These are phyloP conservation scores for Fusarium floridanum DNA, from an alignment of 2,329 filamentous ascomycete genomes.

Conservation along the genomic window DNA sequence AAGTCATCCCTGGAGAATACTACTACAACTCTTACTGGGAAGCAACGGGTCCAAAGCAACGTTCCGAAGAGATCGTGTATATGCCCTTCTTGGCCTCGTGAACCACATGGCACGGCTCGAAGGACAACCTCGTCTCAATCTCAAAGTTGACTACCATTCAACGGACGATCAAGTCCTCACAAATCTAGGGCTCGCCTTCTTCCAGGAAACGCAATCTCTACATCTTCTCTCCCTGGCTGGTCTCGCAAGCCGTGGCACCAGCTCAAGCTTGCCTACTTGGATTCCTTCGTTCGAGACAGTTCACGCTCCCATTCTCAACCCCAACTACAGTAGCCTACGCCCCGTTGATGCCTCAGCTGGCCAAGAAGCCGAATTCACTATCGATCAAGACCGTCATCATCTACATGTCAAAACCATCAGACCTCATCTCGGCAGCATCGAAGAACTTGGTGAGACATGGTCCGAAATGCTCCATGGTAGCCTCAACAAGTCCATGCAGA, in stretches of 20 bases:
- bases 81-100: constrained; percentile 42
- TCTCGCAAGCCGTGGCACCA: constrained; percentile 21
- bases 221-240: constrained; percentile 40
- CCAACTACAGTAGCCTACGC: constrained; percentile 20
- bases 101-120: constrained; percentile 34
- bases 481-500: constrained; percentile 30
- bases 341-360: constrained; percentile 19
- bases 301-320: constrained; percentile 29
- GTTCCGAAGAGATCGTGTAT: constrained; percentile 38
- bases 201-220: constrained; percentile 32
- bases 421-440: constrained; percentile 36
- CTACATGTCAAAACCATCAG: constrained; percentile 31
- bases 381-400: constrained; percentile 12
- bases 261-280: constrained; percentile 33
- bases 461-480: constrained; percentile 15
- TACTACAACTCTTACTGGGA: constrained; percentile 32
- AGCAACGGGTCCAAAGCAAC: constrained; percentile 40
- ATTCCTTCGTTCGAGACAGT: constrained; percentile 40
- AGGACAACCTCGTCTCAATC: constrained; percentile 15
- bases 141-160: constrained; percentile 37
- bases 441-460: constrained; percentile 30
- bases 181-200: constrained; percentile 23
- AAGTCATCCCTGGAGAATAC: constrained; percentile 7
- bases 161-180: constrained; percentile 32
- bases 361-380: constrained; percentile 9